phyloP scores from a whole-genome alignment of 768 basidiomycete species.

The Trametes cingulata region DNA sequence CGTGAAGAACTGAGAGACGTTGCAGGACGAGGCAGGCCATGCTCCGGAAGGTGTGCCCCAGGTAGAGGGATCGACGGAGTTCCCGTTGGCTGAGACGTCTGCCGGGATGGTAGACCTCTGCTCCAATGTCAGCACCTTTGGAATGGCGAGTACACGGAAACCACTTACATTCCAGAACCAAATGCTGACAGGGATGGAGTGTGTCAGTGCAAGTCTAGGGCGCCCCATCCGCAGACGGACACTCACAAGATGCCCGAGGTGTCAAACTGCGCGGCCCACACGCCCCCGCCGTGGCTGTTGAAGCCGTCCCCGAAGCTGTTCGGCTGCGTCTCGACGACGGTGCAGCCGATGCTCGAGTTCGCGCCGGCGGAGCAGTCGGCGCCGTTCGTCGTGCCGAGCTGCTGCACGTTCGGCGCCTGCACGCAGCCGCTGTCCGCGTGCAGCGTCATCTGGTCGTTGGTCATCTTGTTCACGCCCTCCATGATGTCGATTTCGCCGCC shows the following conservation, averaged over 20 bases:
- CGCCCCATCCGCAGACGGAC: neutral
- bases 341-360: slow-evolving; percentile 24
- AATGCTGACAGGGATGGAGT: slow-evolving; percentile 33
- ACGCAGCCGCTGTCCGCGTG: slow-evolving; percentile 45
- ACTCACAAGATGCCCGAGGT: slow-evolving; percentile 48
- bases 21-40: slow-evolving; percentile 39
- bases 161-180: slow-evolving; percentile 49
- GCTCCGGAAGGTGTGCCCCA: slow-evolving; percentile 50
- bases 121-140: neutral
- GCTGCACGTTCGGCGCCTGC: slow-evolving; percentile 30
- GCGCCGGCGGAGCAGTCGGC: slow-evolving; percentile 33
- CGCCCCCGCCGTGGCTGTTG: slow-evolving; percentile 52
- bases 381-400: slow-evolving; percentile 34
- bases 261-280: slow-evolving; percentile 71
- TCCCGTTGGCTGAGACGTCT: slow-evolving; percentile 34
- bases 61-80: slow-evolving; percentile 37
- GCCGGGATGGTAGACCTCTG: slow-evolving; percentile 41
- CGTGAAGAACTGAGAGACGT: slow-evolving; percentile 46
- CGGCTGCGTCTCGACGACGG: slow-evolving; percentile 32
- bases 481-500: slow-evolving; percentile 43
- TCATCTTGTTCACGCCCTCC: slow-evolving; percentile 55
- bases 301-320: slow-evolving; percentile 45
- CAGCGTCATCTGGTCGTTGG: slow-evolving; percentile 55
- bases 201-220: neutral
- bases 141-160: neutral